Conservation (phyloP, 1,139 yeast genomes). For the Debaryomycetaceae sp. region DNA sequence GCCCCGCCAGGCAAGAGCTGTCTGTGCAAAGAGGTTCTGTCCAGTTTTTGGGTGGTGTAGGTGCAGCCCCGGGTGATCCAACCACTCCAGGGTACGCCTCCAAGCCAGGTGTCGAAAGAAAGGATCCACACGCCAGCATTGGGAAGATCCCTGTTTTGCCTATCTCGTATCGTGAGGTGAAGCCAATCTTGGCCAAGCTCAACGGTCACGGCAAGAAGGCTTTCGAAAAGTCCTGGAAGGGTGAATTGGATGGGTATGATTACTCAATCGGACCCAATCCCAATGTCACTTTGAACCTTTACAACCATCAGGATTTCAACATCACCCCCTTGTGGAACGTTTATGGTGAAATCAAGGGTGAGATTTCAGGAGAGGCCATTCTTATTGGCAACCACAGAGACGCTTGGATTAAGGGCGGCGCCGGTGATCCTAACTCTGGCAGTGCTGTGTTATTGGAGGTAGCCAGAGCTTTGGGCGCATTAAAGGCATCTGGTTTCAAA, state of each 20-base stretch:
- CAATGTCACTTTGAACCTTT: constrained; percentile 36
- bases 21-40: constrained; percentile 81
- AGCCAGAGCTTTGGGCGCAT: constrained; percentile 43
- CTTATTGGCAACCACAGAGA: constrained; percentile 47
- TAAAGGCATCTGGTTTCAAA: constrained; percentile 38
- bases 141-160: constrained; percentile 47
- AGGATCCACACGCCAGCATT: constrained; percentile 38
- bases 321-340: constrained; percentile 43
- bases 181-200: constrained; percentile 38
- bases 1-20: constrained; percentile 47
- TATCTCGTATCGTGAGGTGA: constrained; percentile 43
- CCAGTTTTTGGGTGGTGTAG: constrained; percentile 63
- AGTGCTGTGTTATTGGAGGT: constrained; percentile 40
- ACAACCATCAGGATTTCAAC: constrained; percentile 37
- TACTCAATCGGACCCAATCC: constrained; percentile 48
- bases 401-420: constrained; percentile 54
- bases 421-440: constrained; percentile 47
- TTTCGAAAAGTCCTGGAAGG: constrained; percentile 30
- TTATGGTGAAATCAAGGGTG: constrained; percentile 43
- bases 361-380: constrained; percentile 35
- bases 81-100: constrained; percentile 83
- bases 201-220: constrained; percentile 37
- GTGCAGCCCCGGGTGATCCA: constrained; percentile 77
- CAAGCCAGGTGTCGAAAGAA: constrained; percentile 45
- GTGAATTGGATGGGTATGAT: constrained; percentile 39